phyloP scores from a whole-genome alignment of 2,329 filamentous ascomycete genomes.

The Didymella pomorum region DNA sequence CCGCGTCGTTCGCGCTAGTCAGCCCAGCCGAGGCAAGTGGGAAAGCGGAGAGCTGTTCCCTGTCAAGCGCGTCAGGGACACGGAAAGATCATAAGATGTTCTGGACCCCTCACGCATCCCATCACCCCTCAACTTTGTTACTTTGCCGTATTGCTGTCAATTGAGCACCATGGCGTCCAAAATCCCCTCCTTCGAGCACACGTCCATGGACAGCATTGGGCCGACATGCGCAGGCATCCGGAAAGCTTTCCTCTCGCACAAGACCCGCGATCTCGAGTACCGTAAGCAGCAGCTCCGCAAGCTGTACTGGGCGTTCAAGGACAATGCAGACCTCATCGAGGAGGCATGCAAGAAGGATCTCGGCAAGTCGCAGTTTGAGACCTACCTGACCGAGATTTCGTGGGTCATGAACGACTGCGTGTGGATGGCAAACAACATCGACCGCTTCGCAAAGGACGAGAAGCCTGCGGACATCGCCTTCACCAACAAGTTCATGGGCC shows the following conservation, averaged over 20 bases:
- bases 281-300: conserved; percentile 86
- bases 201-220: conserved; percentile 46
- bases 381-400: conserved; percentile 75
- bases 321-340: conserved; percentile 75
- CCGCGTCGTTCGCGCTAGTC: conserved; percentile 5
- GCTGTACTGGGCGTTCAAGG: conserved; percentile 91
- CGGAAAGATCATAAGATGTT: conserved; percentile 13
- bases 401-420: conserved; percentile 85
- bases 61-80: conserved; percentile 7
- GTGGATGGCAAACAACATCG: conserved; percentile 77
- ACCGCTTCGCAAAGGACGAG: conserved; percentile 85
- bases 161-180: conserved; percentile 22
- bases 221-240: conserved; percentile 61
- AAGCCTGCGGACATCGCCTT: conserved; percentile 73
- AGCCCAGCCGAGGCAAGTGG: conserved; percentile 15
- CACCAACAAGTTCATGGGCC: conserved; percentile 72
- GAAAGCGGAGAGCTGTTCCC: conserved; percentile 6
- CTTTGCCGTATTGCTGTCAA: background rate
- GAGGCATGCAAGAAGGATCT: conserved; percentile 82
- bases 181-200: conserved; percentile 48
- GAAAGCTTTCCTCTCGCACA: conserved; percentile 76
- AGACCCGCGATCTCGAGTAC: conserved; percentile 83
- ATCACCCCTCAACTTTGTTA: background rate
- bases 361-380: conserved; percentile 78
- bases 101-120: conserved; percentile 10